A percentile compares a stretch with the other conserved stretches of the same genome.
These are phyloP conservation scores for Phellinidium pouzarii DNA, from an alignment of 1,284 basidiomycete species.

Conservation along the genomic window DNA sequence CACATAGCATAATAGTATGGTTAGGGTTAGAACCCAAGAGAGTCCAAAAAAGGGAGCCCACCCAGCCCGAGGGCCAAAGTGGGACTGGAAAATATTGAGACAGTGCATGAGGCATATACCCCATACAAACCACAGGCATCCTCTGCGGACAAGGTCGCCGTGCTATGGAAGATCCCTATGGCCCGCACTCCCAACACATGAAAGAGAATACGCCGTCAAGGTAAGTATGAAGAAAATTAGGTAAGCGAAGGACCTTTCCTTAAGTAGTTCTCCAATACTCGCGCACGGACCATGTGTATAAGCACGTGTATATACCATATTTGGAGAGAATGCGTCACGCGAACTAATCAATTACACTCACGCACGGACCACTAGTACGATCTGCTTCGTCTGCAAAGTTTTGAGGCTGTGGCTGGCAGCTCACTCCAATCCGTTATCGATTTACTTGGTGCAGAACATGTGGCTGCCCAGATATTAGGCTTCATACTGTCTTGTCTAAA, in stretches of 20 bases:
- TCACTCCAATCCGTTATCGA: too few species aligned
- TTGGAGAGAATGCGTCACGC: too few species aligned
- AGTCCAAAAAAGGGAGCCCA: constrained; percentile 15
- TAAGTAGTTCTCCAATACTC: neutral
- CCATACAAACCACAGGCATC: constrained; percentile 21
- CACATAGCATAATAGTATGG: constrained; percentile 2
- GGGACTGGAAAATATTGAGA: constrained; percentile 21
- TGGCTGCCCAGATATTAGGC: too few species aligned
- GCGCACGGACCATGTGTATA: constrained; percentile 16
- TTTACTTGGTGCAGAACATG: too few species aligned
- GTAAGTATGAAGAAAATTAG: constrained; percentile 33
- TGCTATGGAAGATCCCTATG: constrained; percentile 28
- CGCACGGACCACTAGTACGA: neutral
- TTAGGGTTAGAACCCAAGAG: constrained; percentile 18
- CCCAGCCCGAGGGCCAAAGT: constrained; percentile 21
- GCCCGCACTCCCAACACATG: constrained; percentile 27
- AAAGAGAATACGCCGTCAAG: constrained; percentile 37
- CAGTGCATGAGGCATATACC: constrained; percentile 20
- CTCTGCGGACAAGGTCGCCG: constrained; percentile 31
- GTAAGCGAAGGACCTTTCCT: neutral
- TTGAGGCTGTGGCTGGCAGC: too few species aligned
- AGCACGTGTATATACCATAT: neutral
- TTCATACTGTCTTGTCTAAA: too few species aligned
- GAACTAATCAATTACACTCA: too few species aligned
- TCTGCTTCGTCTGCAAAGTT: too few species aligned